Evolutionary conservation across 306 rosid genomes (phyloP).

Genomic region (Abrus precatorius): DNA sequence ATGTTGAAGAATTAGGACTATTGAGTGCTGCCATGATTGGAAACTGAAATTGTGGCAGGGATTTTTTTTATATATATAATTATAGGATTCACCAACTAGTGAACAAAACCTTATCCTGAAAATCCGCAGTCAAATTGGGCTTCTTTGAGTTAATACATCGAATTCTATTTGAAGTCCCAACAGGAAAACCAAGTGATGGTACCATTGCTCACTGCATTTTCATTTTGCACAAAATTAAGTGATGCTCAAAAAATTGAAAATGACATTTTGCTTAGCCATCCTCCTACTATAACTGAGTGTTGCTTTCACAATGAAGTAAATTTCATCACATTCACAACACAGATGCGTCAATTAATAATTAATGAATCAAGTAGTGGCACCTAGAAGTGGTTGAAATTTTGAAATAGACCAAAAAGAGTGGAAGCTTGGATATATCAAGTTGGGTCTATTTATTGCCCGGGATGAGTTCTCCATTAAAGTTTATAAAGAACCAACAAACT

Average conservation of each 20-base stretch:
- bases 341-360: not conserved
- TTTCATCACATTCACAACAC: not conserved
- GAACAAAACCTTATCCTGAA: not conserved
- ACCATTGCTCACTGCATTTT: not conserved
- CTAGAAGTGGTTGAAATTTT: not conserved
- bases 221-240: constrained; percentile 2
- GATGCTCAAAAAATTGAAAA: not conserved
- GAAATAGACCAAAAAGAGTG: not conserved
- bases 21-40: constrained; percentile 41
- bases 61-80: not conserved
- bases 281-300: not conserved
- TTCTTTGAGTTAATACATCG: not conserved
- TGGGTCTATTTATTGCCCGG: not conserved
- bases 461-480: not conserved
- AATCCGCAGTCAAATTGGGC: too few species aligned
- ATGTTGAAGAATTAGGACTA: constrained; percentile 3
- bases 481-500: not conserved
- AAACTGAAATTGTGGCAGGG: not conserved
- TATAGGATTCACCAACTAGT: not conserved
- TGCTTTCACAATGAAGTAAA: not conserved
- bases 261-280: not conserved
- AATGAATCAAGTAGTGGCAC: not conserved
- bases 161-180: not conserved
- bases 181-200: not conserved
- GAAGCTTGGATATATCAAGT: not conserved